Evolutionary conservation across 2,329 filamentous ascomycete species (phyloP), one percentile per base, ranked within the genome.

Genomic region (Claviceps spartinae): DNA sequence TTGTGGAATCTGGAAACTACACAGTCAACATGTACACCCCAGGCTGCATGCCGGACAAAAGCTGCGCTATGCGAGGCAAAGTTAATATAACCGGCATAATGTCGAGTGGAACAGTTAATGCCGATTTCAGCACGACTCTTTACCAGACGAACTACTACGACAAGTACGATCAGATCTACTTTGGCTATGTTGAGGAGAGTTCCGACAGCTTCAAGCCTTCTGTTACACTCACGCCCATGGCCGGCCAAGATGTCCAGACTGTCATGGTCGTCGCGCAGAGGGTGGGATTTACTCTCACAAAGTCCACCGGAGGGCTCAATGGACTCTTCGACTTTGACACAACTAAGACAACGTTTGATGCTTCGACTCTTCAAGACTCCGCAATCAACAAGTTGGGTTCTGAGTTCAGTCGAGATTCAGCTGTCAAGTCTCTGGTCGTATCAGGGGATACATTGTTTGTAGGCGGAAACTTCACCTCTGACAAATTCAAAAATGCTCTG

Each of bases 121-220:
- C 67, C 38, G 72, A 78, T 5, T 74, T 82, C 53, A 75, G 79
- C 30, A 79, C 75, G 1, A 76, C 78, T 0, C 71, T 96, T 7
- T 94, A 79, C 64, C 93, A 98, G 67, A 95, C 90, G 18, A 98
- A 98, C 69, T 79, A 94, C 64, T 94, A 84, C 65, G 91, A 97
- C 72, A 98, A 98, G 68, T 97, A 95, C 63, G 93, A 98, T 63
- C 83, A 87, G 59, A 82, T 98, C 54, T 95, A 89, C 68, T 85
- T 84, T 58, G 93, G 90, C 47, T 82, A 82, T 58, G 81, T 98
- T 51, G 88, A 97, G 63, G 82, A 83, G 51, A 82, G 78, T 50
- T 83, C 79, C 9, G 72, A 71, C 56, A 78, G 77, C 20, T 96
- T 96, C 73, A 82, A 82, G 43, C 88, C 91, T 14, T 80, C 79